Base-by-base conservation (phyloP, 2,329 filamentous ascomycete genomes). In the Fusarium aywerte region DNA sequence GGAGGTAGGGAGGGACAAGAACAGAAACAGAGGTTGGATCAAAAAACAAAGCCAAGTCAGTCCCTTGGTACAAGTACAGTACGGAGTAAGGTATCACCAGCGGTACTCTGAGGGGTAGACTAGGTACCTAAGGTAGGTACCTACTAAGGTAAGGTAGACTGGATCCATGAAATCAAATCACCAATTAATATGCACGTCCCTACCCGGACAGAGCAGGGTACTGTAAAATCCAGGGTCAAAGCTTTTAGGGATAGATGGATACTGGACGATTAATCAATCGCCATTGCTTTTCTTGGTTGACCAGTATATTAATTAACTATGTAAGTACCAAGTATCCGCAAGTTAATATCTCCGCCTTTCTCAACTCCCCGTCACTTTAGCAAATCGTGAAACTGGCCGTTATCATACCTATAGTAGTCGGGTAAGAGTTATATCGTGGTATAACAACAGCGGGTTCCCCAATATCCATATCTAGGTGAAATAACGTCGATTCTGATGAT, bases 161-260 rank as follows among this genome's bases (percentile, higher is more conserved):
- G 16, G 11, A 53, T 21, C 45, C n/a, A 49, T 33, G 25, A 32
- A 63, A 63, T 63, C 51, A 32, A 63, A 63, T 63, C 51, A 45
- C 51, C 44, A 58, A 63, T 62, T 44, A 50, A 47, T 42, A 60
- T 38, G 55, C 59, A 62, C 36, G 49, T 45, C 51, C 60, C 31
- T 10, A n/a, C n/a, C n/a, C n/a, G n/a, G n/a, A n/a, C n/a, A n/a
- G n/a, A 8, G 27, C 13, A 20, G 21, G 39, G 21, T 21, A 27
- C 36, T n/a, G n/a, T n/a, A 47, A 12, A 23, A 31, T 32, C 36
- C 25, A 48, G 31, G 43, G 48, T 56, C 59, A 62, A 62, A 42
- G 56, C 47, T 52, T 50, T 53, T 18, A 27, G 25, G 39, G 27
- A 40, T 40, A 8, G 21, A 39, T 27, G 27, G 27, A 27, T 11